Percentiles rank a stretch among this genome's conserved stretches.
phyloP scores from a whole-genome alignment of 2,329 filamentous ascomycete species.

The Aaosphaeria arxii region DNA sequence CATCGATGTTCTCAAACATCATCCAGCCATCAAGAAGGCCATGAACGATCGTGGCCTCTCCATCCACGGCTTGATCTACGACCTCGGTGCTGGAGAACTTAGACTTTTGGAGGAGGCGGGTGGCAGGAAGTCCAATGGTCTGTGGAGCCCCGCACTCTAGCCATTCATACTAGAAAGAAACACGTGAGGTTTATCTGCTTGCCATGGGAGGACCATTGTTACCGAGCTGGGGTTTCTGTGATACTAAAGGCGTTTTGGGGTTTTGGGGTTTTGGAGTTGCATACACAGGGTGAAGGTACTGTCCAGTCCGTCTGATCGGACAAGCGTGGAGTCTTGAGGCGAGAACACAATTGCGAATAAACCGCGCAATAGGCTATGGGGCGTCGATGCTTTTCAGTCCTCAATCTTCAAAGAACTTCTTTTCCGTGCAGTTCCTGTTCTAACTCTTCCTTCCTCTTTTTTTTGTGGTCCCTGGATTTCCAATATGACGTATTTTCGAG shows the following conservation, averaged over 20 bases:
- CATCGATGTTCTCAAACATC: constrained; percentile 65
- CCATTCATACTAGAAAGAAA: background rate
- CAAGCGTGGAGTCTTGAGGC: background rate
- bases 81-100: constrained; percentile 57
- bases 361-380: too few relatives aligned
- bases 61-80: constrained; percentile 77
- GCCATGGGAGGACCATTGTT: background rate
- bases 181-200: background rate
- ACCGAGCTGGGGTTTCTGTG: background rate
- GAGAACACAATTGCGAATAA: background rate
- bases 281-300: background rate
- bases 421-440: too few relatives aligned
- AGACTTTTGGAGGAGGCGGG: constrained; percentile 46
- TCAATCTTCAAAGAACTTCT: too few relatives aligned
- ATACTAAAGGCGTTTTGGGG: background rate
- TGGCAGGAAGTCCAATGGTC: constrained; percentile 12
- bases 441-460: too few relatives aligned
- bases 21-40: constrained; percentile 67
- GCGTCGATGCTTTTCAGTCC: too few relatives aligned
- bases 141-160: constrained; percentile 8
- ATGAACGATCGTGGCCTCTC: constrained; percentile 67
- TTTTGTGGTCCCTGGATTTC: too few relatives aligned
- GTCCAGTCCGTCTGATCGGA: background rate
- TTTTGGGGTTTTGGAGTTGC: background rate
- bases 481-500: too few relatives aligned